phyloP scores from a whole-genome alignment of 2,329 filamentous ascomycete genomes.

The Aspergillus clavatus region DNA sequence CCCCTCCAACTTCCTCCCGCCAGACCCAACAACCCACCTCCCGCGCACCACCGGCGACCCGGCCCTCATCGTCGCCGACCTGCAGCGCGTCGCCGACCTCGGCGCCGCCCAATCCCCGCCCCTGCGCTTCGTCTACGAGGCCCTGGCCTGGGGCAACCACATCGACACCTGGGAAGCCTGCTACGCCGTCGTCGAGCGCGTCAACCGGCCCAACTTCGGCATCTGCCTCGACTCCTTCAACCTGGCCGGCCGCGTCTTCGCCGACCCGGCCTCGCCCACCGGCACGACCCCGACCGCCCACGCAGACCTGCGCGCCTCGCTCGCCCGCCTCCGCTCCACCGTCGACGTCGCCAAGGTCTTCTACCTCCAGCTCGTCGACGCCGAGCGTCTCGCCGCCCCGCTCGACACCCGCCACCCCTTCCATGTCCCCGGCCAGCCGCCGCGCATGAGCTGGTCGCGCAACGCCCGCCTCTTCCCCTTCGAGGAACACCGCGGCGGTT shows the following conservation, averaged over 20 bases:
- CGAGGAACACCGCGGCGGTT: conserved; percentile 57
- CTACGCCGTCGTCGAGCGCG: conserved; percentile 63
- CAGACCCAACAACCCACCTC: conserved; percentile 33
- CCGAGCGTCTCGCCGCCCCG: conserved; percentile 57
- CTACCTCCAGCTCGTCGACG: conserved; percentile 73
- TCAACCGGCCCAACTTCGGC: conserved; percentile 68
- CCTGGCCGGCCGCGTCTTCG: conserved; percentile 66
- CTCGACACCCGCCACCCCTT: conserved; percentile 55
- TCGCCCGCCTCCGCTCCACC: conserved; percentile 50
- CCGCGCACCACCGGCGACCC: conserved; percentile 46
- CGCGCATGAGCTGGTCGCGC: conserved; percentile 72
- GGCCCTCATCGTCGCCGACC: conserved; percentile 56
- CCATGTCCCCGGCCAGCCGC: conserved; percentile 54
- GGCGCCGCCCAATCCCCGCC: conserved; percentile 53
- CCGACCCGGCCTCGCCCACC: conserved; percentile 55
- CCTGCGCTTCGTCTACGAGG: conserved; percentile 69
- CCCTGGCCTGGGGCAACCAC: conserved; percentile 66
- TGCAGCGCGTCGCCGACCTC: conserved; percentile 62
- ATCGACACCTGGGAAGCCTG: conserved; percentile 66
- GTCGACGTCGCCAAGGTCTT: conserved; percentile 64
- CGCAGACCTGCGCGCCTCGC: conserved; percentile 49
- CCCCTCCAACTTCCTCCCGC: conserved; percentile 62
- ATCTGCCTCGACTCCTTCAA: conserved; percentile 76
- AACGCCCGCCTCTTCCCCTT: conserved; percentile 70
- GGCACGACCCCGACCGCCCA: conserved; percentile 55